phyloP scores from a whole-genome alignment of 176 grass and related monocot genomes.

The Tillandsia leiboldiana region DNA sequence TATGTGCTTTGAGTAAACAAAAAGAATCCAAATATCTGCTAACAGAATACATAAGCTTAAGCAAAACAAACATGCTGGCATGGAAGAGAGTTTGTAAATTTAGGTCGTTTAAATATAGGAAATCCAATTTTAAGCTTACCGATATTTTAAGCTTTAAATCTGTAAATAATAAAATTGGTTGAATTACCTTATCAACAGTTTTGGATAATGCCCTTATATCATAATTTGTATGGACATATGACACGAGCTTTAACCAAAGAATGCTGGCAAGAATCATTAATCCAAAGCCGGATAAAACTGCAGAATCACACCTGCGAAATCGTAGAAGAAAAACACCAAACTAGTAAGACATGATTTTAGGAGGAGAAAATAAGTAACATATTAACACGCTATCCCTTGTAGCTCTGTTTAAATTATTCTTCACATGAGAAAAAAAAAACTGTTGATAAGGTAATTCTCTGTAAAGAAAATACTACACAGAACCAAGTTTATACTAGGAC shows the following conservation, averaged over 20 bases:
- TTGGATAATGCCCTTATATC: slow-evolving; percentile 71
- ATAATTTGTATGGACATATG: slow-evolving; percentile 93
- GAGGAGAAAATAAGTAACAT: not conserved
- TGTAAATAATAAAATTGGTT: slow-evolving; percentile 9
- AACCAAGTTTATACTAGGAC: no score
- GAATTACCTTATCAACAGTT: slow-evolving; percentile 68
- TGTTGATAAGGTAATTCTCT: no score
- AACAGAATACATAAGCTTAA: no score
- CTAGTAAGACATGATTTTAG: slow-evolving; percentile 6
- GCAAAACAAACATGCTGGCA: no score
- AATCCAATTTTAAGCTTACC: not conserved
- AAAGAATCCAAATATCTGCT: no score
- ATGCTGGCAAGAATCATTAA: slow-evolving; percentile 82
- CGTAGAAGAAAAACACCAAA: slow-evolving; percentile 12
- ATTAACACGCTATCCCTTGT: not conserved
- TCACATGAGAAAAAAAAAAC: not conserved
- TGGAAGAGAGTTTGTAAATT: no score
- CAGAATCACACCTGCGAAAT: slow-evolving; percentile 71
- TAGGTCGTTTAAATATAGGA: no score
- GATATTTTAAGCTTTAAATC: not conserved
- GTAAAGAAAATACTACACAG: no score
- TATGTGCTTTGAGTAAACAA: no score
- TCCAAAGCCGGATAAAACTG: slow-evolving; percentile 78
- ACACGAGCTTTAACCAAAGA: slow-evolving; percentile 93
- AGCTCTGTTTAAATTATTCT: not conserved